Conservation (phyloP, 2,329 filamentous ascomycete genomes). For the Niveomyces coronatus region DNA sequence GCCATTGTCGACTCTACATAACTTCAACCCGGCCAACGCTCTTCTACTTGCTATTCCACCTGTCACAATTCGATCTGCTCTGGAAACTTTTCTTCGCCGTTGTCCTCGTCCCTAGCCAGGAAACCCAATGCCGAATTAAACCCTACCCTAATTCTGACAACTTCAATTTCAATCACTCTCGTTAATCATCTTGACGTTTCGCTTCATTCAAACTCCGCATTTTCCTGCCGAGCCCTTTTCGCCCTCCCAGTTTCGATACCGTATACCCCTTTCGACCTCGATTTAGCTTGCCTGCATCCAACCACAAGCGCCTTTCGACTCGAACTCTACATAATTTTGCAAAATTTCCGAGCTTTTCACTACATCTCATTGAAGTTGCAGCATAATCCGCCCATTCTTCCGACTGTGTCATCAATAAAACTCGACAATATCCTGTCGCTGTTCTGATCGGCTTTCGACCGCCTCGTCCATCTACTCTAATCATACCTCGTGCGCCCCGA, state of each 20-base stretch:
- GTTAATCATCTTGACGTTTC: constrained; percentile 4
- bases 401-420: too few relatives aligned
- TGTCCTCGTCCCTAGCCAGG: not conserved
- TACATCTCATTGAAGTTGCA: too few relatives aligned
- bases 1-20: too few relatives aligned
- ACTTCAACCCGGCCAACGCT: too few relatives aligned
- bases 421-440: not conserved
- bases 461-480: not conserved
- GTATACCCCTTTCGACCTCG: constrained; percentile 7
- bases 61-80: too few relatives aligned
- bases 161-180: constrained; percentile 8
- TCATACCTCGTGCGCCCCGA: constrained; percentile 1
- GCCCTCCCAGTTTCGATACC: constrained; percentile 5
- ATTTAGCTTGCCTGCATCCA: constrained; percentile 2
- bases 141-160: not conserved
- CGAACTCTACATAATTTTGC: too few relatives aligned
- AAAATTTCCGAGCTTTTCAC: constrained; percentile 2
- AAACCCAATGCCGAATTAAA: constrained; percentile 3
- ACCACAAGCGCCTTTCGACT: constrained; percentile 2
- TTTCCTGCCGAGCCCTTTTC: constrained; percentile 6
- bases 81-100: constrained; percentile 3
- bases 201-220: not conserved
- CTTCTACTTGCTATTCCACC: too few relatives aligned
- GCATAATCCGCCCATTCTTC: too few relatives aligned
- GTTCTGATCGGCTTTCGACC: not conserved